These are phyloP conservation scores for Ganoderma multipileum DNA, from an alignment of 1,284 basidiomycete species.

Conservation along the genomic window DNA sequence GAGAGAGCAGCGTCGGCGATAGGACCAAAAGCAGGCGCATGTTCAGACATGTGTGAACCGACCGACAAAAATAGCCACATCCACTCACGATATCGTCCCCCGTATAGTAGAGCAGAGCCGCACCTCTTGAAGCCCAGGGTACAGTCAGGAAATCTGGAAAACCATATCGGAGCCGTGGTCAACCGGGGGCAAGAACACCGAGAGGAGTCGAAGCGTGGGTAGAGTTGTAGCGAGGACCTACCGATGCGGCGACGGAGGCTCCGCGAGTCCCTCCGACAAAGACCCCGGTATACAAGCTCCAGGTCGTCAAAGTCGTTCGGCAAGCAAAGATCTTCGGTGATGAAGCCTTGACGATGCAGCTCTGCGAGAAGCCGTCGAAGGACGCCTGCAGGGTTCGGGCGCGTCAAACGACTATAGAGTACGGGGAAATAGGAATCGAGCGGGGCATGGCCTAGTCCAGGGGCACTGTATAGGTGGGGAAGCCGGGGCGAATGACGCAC, in stretches of 20 bases:
- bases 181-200: not conserved
- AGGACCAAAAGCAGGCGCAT: not conserved
- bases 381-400: slow-evolving; percentile 50
- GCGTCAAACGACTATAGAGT: not conserved
- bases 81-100: slow-evolving; percentile 83
- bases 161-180: not conserved
- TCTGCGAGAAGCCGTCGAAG: slow-evolving; percentile 59
- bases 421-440: not conserved
- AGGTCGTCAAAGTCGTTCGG: slow-evolving; percentile 72
- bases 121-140: slow-evolving; percentile 81
- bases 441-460: not conserved
- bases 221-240: slow-evolving; percentile 22
- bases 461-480: not conserved
- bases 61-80: not conserved
- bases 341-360: slow-evolving; percentile 65
- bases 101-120: slow-evolving; percentile 89
- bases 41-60: not conserved
- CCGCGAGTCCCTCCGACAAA: slow-evolving; percentile 56
- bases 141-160: slow-evolving; percentile 73
- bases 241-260: slow-evolving; percentile 76
- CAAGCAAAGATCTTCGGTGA: slow-evolving; percentile 80
- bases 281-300: slow-evolving; percentile 82
- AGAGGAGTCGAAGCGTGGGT: not conserved
- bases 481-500: slow-evolving; percentile 43
- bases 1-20: not conserved